Conservation (phyloP, 768 basidiomycete species). For the Lentinula aciculospora region DNA sequence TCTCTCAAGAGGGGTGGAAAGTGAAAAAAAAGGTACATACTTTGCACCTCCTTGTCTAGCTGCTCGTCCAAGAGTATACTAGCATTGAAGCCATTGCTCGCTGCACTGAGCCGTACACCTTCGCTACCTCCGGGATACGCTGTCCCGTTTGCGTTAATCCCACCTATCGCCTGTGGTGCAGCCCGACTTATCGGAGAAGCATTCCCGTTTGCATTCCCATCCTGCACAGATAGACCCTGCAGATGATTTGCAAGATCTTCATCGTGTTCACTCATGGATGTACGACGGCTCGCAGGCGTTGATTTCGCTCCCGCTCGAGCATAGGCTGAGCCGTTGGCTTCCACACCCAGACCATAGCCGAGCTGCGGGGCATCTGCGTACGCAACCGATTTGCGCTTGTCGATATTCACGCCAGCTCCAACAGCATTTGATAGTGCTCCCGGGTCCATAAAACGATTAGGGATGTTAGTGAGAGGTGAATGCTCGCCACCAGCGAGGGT, state of each 20-base stretch:
- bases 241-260: slow-evolving; percentile 76
- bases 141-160: too few species aligned
- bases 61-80: slow-evolving; percentile 93
- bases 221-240: slow-evolving; percentile 63
- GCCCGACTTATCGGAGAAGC: slow-evolving; percentile 57
- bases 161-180: slow-evolving; percentile 45
- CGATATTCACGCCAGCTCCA: slow-evolving; percentile 55
- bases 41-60: slow-evolving; percentile 91
- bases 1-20: not conserved
- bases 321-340: slow-evolving; percentile 44
- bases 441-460: slow-evolving; percentile 50
- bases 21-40: slow-evolving; percentile 51
- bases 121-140: too few species aligned
- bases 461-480: too few species aligned
- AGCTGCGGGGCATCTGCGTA: slow-evolving; percentile 77
- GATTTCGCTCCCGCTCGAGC: slow-evolving; percentile 79
- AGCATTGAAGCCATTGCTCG: slow-evolving; percentile 67
- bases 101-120: slow-evolving; percentile 48
- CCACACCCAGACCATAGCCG: slow-evolving; percentile 34
- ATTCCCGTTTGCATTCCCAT: slow-evolving; percentile 52
- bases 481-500: slow-evolving; percentile 62
- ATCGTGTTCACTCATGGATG: slow-evolving; percentile 82
- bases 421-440: slow-evolving; percentile 67
- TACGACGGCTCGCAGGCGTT: slow-evolving; percentile 89
- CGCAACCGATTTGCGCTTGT: slow-evolving; percentile 84